Conservation (phyloP, 441 rosid genomes). For the Populus hybrid region DNA sequence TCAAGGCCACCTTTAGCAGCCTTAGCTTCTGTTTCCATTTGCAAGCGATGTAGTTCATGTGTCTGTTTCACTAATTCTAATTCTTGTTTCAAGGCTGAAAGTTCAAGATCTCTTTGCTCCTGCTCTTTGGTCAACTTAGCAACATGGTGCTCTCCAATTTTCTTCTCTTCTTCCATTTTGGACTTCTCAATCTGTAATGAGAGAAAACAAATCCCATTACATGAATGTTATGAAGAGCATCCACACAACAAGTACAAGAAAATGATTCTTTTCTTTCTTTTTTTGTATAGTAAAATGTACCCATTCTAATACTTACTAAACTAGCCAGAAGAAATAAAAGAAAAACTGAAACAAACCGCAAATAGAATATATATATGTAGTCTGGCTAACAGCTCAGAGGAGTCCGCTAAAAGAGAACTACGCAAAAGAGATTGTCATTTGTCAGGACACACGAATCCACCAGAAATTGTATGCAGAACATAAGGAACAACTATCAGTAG, state of each 20-base stretch:
- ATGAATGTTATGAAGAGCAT: background rate
- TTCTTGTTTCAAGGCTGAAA: constrained; percentile 49
- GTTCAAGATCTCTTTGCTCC: constrained; percentile 31
- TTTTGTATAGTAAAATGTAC: background rate
- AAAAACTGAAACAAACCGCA: too few relatives aligned
- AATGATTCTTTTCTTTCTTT: background rate
- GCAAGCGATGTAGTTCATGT: constrained; percentile 48
- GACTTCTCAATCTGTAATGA: constrained; percentile 47
- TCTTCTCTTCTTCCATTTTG: constrained; percentile 50
- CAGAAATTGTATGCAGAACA: too few relatives aligned
- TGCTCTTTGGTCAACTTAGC: constrained; percentile 41
- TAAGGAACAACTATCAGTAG: background rate
- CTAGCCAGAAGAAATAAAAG: background rate
- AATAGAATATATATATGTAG: too few relatives aligned
- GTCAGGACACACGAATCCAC: background rate
- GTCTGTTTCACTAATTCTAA: constrained; percentile 43
- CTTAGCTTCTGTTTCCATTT: constrained; percentile 54
- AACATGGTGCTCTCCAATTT: constrained; percentile 36
- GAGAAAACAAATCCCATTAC: constrained; percentile 7
- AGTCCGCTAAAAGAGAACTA: background rate
- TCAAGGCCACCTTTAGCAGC: constrained; percentile 47
- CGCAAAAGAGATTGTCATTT: background rate
- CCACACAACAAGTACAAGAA: background rate
- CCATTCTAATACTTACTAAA: background rate
- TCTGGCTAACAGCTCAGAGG: too few relatives aligned